Base-by-base conservation (phyloP, 352 stramenopile genomes). In the Phytopythium litorale region DNA sequence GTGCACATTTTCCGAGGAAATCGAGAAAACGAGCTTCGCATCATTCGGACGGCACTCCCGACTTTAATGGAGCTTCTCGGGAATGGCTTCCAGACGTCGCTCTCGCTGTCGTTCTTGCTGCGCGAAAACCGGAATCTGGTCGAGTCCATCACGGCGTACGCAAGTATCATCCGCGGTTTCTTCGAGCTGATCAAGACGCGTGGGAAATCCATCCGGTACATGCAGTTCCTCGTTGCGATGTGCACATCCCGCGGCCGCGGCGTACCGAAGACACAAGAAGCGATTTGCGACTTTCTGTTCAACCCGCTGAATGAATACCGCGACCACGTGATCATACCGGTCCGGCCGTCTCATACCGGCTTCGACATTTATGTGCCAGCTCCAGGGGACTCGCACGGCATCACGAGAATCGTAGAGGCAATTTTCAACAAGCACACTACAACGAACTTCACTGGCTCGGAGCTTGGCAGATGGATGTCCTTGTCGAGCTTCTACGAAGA, bases 221-320 rank as follows among this genome's bases (percentile, higher is more conserved):
- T 91, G 72, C 82, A 91, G 57, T 91, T 88, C 63, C 62, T 91
- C 25, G 79, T 88, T 30, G 79, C 81, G 18, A 63, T 89, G 58
- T 91, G 82, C 58, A 87, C 72, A 6, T 88, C 78, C 19, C 63
- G 75, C 25, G 82, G 82, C 4, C 75, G 71, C 42, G 82, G 79
- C 0, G 69, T 91, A 0, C 78, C 78, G 0, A 91, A 91, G 65
- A 89, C 79, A 4, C 82, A 91, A 53, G 79, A 91, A 72, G 73
- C 81, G 8, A 87, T 91, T 46, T 89, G 78, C 50, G 79, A 89
- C 16, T 51, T 91, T 15, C 59, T 91, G 37, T 89, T 91, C 60
- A 88, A 88, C 42, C 49, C 72, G 4, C 50, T 59, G 8, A 75
- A 88, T 56, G 77, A 76, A 7, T 92, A 82, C 68, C 63, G 71